Evolutionary conservation across 2,329 filamentous ascomycete species (phyloP), one percentile per base, ranked within the genome.

Genomic region (Cladophialophora exuberans): DNA sequence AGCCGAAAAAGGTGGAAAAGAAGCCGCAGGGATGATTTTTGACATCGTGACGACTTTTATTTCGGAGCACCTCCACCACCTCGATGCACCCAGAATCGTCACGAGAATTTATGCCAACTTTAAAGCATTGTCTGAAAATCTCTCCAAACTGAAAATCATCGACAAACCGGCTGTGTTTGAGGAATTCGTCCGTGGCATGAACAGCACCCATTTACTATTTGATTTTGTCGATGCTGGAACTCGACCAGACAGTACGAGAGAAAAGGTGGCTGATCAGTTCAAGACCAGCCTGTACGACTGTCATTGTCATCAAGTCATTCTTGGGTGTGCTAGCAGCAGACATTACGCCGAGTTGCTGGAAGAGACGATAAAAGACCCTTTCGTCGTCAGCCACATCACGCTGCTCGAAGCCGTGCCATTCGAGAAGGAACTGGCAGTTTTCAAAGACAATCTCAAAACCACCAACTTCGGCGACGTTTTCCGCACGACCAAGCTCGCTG

Each of bases 301-400:
- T 59, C 82, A 83, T 62, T 86, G 83, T 64, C 81, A 80, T 49
- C 81, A 83, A 52, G 77, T 86, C 48, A 72, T 85, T 44, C 73
- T 86, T 30, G 83, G 82, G 6, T 83, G 82, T 66, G 80, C 79
- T 11, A 78, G 81, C 55, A 79, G 82, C 67, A 77, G 77, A 52
- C 75, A 78, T 18, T 85, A 83, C 66, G 76, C 77, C 20, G 72
- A 73, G 9, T 69, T 79, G 30, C 70, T 86, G 9, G 76, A 82
- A 64, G 73, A 80, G 28, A 75, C 76, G 46, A 66, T 74, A 43
- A 69, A 71, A 54, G 76, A 81, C 50, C 62, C 71, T 15, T 69
- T 74, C 38, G 71, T 77, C 18, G 66, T 73, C 6, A 70, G 72
- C 18, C 76, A 79, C 43, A 74, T 85, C 33, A 79, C 81, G 6